These are phyloP conservation scores for Macadamia integrifolia DNA, from an alignment of 164 flowering plant genomes.

Conservation along the genomic window DNA sequence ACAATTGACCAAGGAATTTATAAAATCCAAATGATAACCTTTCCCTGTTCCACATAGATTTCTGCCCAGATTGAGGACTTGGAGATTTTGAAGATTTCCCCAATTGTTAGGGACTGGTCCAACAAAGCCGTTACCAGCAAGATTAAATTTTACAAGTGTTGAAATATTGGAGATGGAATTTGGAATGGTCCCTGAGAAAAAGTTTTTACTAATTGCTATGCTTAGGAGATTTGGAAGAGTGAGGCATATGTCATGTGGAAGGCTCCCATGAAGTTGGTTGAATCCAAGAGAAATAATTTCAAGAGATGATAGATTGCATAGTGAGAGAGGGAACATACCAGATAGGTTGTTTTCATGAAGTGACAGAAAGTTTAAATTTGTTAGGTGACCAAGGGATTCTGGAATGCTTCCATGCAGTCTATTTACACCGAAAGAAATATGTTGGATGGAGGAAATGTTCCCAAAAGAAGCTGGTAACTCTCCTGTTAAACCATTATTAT, in stretches of 20 bases:
- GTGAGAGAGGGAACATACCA: not conserved
- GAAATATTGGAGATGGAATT: not conserved
- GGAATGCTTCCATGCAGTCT: not conserved
- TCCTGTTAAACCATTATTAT: not conserved
- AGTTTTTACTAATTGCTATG: not conserved
- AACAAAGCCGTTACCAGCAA: not conserved
- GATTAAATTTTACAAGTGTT: not conserved
- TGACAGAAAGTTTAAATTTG: not conserved
- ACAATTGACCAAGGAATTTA: not conserved
- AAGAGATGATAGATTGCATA: not conserved
- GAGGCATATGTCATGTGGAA: not conserved
- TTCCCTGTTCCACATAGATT: not conserved
- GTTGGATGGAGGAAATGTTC: not conserved
- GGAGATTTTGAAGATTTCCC: not conserved
- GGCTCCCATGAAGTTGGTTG: too few relatives aligned
- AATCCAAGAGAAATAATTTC: too few relatives aligned
- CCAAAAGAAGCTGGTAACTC: not conserved
- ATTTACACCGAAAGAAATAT: not conserved
- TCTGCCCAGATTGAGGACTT: not conserved
- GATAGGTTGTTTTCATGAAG: not conserved
- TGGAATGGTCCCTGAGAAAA: not conserved
- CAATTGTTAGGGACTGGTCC: not conserved
- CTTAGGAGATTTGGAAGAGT: not conserved
- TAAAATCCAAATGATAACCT: not conserved
- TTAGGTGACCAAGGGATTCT: not conserved